These are phyloP conservation scores for Suhomyces prunicola DNA, from an alignment of 805 yeast genomes.

Conservation along the genomic window DNA sequence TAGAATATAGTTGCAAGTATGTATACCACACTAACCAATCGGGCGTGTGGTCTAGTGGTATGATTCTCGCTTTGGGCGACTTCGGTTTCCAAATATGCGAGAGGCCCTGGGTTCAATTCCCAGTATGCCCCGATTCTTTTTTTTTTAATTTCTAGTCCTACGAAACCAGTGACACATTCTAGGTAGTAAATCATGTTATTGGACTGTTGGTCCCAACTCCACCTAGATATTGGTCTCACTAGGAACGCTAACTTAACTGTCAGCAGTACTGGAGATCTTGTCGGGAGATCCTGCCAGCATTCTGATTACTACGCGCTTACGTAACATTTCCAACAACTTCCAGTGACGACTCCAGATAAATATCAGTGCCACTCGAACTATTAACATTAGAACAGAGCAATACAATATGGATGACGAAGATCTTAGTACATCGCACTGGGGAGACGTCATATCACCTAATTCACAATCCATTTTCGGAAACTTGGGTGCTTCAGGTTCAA, in stretches of 20 bases:
- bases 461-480: slow-evolving; percentile 16
- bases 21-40: not conserved
- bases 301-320: not conserved
- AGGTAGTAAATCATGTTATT: not conserved
- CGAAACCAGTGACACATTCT: not conserved
- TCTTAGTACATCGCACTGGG: slow-evolving; percentile 59
- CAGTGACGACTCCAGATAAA: not conserved
- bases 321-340: not conserved
- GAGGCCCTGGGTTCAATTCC: slow-evolving; percentile 66
- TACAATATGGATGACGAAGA: slow-evolving; percentile 47
- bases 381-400: not conserved
- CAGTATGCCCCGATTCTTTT: slow-evolving; percentile 39
- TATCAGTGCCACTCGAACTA: not conserved
- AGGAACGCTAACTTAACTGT: not conserved
- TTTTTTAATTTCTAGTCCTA: not conserved
- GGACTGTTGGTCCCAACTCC: not conserved
- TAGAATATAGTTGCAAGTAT: not conserved
- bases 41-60: slow-evolving; percentile 34
- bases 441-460: slow-evolving; percentile 37
- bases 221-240: no score
- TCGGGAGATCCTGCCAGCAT: not conserved
- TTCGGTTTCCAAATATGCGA: slow-evolving; percentile 34
- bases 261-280: not conserved
- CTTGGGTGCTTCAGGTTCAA: slow-evolving; percentile 5
- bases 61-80: slow-evolving; percentile 32